Percentiles rank a stretch among this genome's conserved stretches.
phyloP scores from a whole-genome alignment of 2,329 filamentous ascomycete species.

The Xylariaceae sp. region DNA sequence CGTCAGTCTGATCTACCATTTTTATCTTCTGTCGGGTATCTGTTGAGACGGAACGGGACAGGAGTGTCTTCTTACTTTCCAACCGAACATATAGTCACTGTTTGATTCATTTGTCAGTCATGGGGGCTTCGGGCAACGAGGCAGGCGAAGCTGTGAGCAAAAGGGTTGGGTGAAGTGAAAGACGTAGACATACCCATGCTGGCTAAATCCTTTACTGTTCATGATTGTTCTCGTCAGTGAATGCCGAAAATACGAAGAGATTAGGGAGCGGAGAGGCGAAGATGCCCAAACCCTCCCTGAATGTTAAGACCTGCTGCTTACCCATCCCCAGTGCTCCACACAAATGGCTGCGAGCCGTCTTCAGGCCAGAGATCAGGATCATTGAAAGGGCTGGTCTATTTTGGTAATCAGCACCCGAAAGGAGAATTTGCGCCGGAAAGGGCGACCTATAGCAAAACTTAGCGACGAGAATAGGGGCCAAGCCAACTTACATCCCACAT shows the following conservation, averaged over 20 bases:
- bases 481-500: constrained; percentile 43
- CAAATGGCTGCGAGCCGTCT: constrained; percentile 30
- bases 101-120: constrained; percentile 24
- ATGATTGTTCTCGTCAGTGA: neutral
- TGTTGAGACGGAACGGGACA: too few species aligned
- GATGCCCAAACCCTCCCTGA: neutral
- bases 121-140: constrained; percentile 15
- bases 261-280: neutral
- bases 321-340: constrained; percentile 28
- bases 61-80: constrained; percentile 23
- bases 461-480: neutral
- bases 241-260: too few species aligned
- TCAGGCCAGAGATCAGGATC: constrained; percentile 29
- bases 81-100: constrained; percentile 42
- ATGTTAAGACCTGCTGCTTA: neutral
- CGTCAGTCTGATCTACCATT: too few species aligned
- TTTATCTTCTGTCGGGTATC: too few species aligned
- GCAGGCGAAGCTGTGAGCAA: neutral
- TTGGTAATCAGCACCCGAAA: constrained; percentile 1
- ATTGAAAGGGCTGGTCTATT: constrained; percentile 25
- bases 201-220: constrained; percentile 23
- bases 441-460: neutral
- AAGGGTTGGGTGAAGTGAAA: constrained; percentile 32
- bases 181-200: constrained; percentile 38
- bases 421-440: too few species aligned